A percentile compares a stretch with the other conserved stretches of the same genome.
Conservation (phyloP, 2,329 filamentous ascomycete genomes). For the Hypoxylon sp. region DNA sequence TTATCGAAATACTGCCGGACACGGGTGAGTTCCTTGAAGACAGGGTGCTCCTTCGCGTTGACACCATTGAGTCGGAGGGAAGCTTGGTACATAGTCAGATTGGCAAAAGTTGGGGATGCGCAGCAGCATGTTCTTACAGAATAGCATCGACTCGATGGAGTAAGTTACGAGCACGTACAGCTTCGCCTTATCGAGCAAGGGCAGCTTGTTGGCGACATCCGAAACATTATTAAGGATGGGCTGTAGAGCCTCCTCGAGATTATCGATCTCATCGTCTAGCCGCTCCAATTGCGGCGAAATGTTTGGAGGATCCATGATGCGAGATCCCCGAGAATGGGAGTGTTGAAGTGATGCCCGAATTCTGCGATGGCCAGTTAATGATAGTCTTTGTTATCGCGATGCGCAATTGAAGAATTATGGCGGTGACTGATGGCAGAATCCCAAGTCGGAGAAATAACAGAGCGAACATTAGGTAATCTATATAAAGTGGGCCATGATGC, state of each 20-base stretch:
- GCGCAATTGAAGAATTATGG: slow-evolving; percentile 46
- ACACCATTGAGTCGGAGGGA: slow-evolving; percentile 83
- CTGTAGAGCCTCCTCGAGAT: slow-evolving; percentile 79
- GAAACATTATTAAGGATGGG: slow-evolving; percentile 80
- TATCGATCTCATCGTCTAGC: slow-evolving; percentile 84
- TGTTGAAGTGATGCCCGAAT: not conserved
- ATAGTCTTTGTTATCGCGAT: slow-evolving; percentile 5
- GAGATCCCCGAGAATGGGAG: not conserved
- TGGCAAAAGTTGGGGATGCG: not conserved
- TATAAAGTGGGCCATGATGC: not conserved
- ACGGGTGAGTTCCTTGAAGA: slow-evolving; percentile 87
- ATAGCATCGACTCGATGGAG: slow-evolving; percentile 89
- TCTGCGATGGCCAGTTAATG: not conserved
- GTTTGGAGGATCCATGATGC: slow-evolving; percentile 65
- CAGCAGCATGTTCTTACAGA: slow-evolving; percentile 69
- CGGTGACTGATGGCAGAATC: slow-evolving; percentile 51
- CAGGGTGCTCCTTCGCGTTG: slow-evolving; percentile 85
- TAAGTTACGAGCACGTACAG: slow-evolving; percentile 91
- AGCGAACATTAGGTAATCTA: not conserved
- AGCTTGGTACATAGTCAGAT: slow-evolving; percentile 58
- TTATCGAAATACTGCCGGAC: slow-evolving; percentile 94
- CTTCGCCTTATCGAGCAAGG: slow-evolving; percentile 95
- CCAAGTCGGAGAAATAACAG: slow-evolving; percentile 32
- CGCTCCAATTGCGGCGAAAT: slow-evolving; percentile 78
- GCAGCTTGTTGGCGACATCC: slow-evolving; percentile 81